Conservation (phyloP, 2,329 filamentous ascomycete species). For the Fusarium kyushuense region DNA sequence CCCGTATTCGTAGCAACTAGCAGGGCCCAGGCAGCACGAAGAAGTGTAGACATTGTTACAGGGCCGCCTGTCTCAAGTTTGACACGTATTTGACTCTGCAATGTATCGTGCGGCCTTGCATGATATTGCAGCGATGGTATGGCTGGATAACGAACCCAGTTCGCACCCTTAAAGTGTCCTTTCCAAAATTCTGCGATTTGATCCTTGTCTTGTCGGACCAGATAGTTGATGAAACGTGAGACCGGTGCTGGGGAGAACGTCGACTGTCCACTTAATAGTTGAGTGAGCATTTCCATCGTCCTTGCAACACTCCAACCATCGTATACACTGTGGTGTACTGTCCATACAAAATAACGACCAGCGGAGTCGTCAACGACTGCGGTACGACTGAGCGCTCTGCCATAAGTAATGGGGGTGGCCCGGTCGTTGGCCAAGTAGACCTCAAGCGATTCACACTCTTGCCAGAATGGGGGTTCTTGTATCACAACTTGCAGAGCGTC, state of each 20-base stretch:
- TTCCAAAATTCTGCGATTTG: neutral
- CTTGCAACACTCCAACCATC: constrained; percentile 1
- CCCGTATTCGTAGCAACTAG: neutral
- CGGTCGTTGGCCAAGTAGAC: neutral
- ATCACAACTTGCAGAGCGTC: constrained; percentile 5
- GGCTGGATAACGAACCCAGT: constrained; percentile 3
- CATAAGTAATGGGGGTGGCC: constrained; percentile 1
- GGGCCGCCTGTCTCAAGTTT: neutral
- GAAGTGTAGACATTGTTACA: neutral
- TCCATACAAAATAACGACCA: constrained; percentile 1
- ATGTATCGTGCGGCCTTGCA: neutral
- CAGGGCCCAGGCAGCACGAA: constrained; percentile 4
- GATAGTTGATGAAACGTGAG: constrained; percentile 1
- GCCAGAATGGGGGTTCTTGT: neutral
- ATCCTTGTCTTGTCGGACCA: neutral
- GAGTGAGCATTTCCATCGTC: constrained; percentile 2
- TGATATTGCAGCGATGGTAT: neutral
- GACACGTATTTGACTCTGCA: neutral
- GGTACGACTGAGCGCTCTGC: neutral
- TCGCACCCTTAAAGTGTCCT: neutral
- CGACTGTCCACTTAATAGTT: neutral
- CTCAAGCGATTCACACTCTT: neutral
- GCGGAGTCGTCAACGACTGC: neutral
- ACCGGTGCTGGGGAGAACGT: neutral
- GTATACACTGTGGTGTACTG: neutral